Evolutionary conservation across 768 basidiomycete genomes (phyloP).

Genomic region (Strobilomyces dryophilus): DNA sequence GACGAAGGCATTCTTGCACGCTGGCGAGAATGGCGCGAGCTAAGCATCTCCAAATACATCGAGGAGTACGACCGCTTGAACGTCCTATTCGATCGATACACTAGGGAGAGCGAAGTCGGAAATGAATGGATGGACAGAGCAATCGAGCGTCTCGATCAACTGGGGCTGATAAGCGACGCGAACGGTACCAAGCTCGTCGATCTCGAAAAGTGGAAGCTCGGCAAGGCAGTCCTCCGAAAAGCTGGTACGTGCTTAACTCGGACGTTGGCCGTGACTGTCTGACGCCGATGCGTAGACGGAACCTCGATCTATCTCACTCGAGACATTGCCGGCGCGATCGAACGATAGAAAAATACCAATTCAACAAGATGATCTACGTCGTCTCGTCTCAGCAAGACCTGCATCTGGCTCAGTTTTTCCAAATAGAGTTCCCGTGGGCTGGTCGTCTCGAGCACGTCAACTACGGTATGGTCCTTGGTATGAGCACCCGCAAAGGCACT

Average conservation of each 20-base stretch:
- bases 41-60: constrained; percentile 86
- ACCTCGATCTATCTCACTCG: constrained; percentile 91
- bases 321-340: constrained; percentile 87
- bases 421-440: constrained; percentile 86
- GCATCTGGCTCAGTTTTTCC: constrained; percentile 90
- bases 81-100: constrained; percentile 88
- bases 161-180: constrained; percentile 70
- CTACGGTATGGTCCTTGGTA: constrained; percentile 88
- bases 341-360: constrained; percentile 90
- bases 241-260: constrained; percentile 45
- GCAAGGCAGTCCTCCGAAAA: constrained; percentile 87
- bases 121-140: constrained; percentile 71
- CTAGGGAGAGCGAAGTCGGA: constrained; percentile 81
- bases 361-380: constrained; percentile 92
- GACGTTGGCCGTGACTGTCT: not conserved
- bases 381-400: constrained; percentile 84
- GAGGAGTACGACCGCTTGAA: constrained; percentile 94
- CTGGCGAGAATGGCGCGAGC: constrained; percentile 90
- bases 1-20: constrained; percentile 79
- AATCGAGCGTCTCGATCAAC: constrained; percentile 59
- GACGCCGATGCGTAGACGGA: constrained; percentile 56
- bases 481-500: constrained; percentile 92
- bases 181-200: constrained; percentile 86
- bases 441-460: constrained; percentile 81
- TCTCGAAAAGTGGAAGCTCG: constrained; percentile 85